Evolutionary conservation across 1,284 basidiomycete species (phyloP), one percentile per base, ranked within the genome.

Genomic region (Sanghuangporus sanghuang): DNA sequence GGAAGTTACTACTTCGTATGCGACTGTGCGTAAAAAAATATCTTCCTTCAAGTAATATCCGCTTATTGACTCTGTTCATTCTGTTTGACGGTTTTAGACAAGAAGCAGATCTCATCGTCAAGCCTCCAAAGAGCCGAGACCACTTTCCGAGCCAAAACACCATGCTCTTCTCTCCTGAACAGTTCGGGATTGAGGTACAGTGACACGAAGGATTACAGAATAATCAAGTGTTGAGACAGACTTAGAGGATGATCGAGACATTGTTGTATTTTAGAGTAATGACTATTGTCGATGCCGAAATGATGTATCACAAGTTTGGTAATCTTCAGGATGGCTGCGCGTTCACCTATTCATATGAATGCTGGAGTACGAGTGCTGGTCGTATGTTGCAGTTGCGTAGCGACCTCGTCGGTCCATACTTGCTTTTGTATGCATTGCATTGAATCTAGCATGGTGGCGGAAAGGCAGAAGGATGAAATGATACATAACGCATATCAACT

Each of bases 1-100:
- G 86, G 66, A 92, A 92, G 71, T 72, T 93, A 38, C 74, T 95
- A 48, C 75, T 93, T 64, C 81, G 92, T 61, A 89, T 93, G 86
- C 78, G 23, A 23, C 23, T 23, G 23, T 23, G 23, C 23, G 23
- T 23, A 23, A 2, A 23, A 23, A 23, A 1, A 23, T 23, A 23
- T 23, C 23, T 23, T 23, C 23, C 23, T 23, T 23, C 23, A 23
- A 23, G 23, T 23, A 23, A 23, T 23, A 23, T 23, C 23, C 23
- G 23, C 23, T 23, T 23, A 23, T 23, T 23, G 23, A 23, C 23
- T 23, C 23, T 2, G 23, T 23, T 23, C 23, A 23, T 23, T 23
- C 23, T 1, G 23, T 23, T 23, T 23, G 23, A 23, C 23, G 1
- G 23, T 23, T 23, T 23, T 67, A 91, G 89, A 63, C 86, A 89